Conservation (phyloP, 805 yeast species). For the Wickerhamiella sergipiensis region DNA sequence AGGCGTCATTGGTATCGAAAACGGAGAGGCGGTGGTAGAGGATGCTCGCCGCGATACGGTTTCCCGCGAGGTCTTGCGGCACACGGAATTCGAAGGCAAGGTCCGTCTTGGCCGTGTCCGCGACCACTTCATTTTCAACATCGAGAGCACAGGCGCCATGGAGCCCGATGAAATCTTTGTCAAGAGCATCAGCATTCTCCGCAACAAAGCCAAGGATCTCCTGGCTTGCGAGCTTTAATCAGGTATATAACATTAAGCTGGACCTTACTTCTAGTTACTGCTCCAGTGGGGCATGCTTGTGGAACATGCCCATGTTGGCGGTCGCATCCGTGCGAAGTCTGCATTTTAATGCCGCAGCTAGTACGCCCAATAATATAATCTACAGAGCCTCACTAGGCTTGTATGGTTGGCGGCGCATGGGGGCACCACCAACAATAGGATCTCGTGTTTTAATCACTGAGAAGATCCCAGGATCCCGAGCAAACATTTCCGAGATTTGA, state of each 20-base stretch:
- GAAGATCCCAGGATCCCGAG: constrained; percentile 41
- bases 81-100: constrained; percentile 76
- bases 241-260: not conserved
- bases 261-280: too few relatives aligned
- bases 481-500: constrained; percentile 38
- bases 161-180: constrained; percentile 90
- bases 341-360: too few relatives aligned
- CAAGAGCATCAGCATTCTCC: constrained; percentile 74
- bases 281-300: too few relatives aligned
- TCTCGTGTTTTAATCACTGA: constrained; percentile 30
- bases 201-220: constrained; percentile 40
- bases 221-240: constrained; percentile 12
- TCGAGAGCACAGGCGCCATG: constrained; percentile 95
- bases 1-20: constrained; percentile 74
- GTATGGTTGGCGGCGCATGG: constrained; percentile 10
- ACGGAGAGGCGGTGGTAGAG: constrained; percentile 59
- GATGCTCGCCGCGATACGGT: constrained; percentile 95
- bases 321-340: too few relatives aligned
- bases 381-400: not conserved
- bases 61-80: constrained; percentile 89
- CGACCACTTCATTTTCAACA: constrained; percentile 87
- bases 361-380: not conserved
- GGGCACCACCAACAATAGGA: constrained; percentile 14
- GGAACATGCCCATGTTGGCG: too few relatives aligned
- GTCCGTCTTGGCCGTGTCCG: constrained; percentile 85